Conservation (phyloP, 345 rosid species). For the Eucalyptus paniculata region DNA sequence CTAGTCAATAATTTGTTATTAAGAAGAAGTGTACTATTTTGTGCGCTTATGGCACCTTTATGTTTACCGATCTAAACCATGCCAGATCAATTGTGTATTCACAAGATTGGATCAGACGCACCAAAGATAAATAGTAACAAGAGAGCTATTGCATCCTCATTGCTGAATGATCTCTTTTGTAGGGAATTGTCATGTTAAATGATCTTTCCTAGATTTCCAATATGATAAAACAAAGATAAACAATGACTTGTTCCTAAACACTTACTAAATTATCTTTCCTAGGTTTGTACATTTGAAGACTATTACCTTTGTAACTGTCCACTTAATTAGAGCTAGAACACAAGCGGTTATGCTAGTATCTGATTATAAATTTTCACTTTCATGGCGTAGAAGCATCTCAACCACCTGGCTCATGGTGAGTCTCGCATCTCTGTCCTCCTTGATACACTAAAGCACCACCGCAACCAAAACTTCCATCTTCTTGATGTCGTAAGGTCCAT, state of each 20-base stretch:
- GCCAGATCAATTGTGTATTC: too few species aligned
- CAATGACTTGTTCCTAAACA: background rate
- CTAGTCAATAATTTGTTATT: too few species aligned
- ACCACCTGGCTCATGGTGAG: constrained; percentile 16
- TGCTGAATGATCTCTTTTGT: fast-evolving
- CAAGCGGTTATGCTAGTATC: background rate
- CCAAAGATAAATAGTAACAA: too few species aligned
- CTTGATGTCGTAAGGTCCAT: background rate
- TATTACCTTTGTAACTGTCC: too few species aligned
- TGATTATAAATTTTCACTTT: background rate
- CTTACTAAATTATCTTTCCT: background rate
- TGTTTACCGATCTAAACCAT: too few species aligned
- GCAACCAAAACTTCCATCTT: background rate
- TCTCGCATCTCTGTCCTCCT: constrained; percentile 5
- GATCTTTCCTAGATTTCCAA: background rate
- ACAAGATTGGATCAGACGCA: too few species aligned
- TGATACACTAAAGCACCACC: constrained; percentile 3
- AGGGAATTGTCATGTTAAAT: background rate
- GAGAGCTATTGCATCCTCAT: too few species aligned
- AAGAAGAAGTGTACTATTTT: too few species aligned
- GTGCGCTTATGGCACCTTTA: too few species aligned
- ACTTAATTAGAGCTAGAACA: background rate
- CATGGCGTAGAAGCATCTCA: constrained; percentile 1
- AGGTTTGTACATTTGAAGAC: background rate
- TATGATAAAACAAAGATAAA: background rate